Conservation (phyloP, 306 rosid species). For the Senna tora region DNA sequence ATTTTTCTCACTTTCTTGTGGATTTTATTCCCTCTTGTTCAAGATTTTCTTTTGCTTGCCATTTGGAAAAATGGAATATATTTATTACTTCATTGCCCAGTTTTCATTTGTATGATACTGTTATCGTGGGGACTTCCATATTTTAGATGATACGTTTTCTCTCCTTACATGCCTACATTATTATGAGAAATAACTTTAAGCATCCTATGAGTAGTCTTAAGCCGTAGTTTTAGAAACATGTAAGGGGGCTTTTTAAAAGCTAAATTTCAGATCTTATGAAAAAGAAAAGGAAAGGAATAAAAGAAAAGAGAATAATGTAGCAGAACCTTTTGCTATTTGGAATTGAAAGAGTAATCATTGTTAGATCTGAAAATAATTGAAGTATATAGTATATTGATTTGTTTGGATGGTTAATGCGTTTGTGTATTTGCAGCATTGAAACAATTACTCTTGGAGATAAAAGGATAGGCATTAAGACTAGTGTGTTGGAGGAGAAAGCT, state of each 20-base stretch:
- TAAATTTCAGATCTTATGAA: neutral
- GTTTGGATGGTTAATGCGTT: slow-evolving; percentile 18
- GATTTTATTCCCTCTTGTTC: neutral
- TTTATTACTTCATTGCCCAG: slow-evolving; percentile 2
- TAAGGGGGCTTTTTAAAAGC: neutral
- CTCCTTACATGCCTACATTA: neutral
- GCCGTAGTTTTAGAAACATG: slow-evolving; percentile 16
- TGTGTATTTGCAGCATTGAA: slow-evolving; percentile 72
- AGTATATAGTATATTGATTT: neutral
- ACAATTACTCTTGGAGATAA: slow-evolving; percentile 97
- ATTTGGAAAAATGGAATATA: neutral
- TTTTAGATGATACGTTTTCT: neutral
- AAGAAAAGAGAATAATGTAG: neutral
- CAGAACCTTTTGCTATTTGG: neutral
- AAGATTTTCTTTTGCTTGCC: slow-evolving; percentile 19
- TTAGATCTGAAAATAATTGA: neutral
- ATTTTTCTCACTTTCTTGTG: slow-evolving; percentile 29
- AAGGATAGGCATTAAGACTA: slow-evolving; percentile 95
- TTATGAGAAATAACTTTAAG: neutral
- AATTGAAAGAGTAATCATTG: neutral
- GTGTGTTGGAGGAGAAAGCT: slow-evolving; percentile 97
- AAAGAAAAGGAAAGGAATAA: neutral
- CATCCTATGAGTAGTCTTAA: neutral
- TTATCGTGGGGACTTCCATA: slow-evolving; percentile 1
- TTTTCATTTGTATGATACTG: slow-evolving; percentile 13